Base-by-base conservation (phyloP, 805 yeast species). In the Yamadazyma nakazawae region DNA sequence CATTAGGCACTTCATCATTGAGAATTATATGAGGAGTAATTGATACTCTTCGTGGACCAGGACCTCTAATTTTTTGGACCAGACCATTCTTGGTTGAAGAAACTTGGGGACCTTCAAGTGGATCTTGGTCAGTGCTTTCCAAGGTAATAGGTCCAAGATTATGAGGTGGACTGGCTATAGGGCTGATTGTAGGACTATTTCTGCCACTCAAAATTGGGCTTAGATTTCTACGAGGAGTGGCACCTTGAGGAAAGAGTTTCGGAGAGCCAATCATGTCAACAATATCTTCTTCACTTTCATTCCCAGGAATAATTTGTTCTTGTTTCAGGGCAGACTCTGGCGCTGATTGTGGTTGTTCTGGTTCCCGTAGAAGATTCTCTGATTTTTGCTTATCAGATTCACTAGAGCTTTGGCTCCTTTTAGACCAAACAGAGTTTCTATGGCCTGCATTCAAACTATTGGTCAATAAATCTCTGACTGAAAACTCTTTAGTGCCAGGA, bases 201-300 rank as follows among this genome's bases (percentile, higher is more conserved):
- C 40, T 40, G 12, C 50, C 47, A 19, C 48, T 46, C 8, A 35
- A 35, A 7, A 42, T 8, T 10, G 56, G 52, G 28, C 47, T 43
- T 34, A 49, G 38, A 13, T 24, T 18, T 14, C 21, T 43, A 21
- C 45, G 42, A 11, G 54, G 52, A 42, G 51, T 50, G 13, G 50
- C 50, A 5, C 50, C 54, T 9, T 46, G 40, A 13, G 51, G 56
- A 5, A 43, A 30, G 10, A 47, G 34, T 16, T 47, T 47, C 1
- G 52, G 47, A 8, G 52, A 36, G 3, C 47, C 48, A 8, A 47
- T 16, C 49, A 52, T 34, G 34, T 52, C 41, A 10, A 52, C 56
- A 3, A 52, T 52, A 40, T 52, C 56, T 30, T 52, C 55, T 28
- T 43, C 53, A 31, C 42, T 37, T 41, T 36, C 38, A n/a, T 19